Base-by-base conservation (phyloP, 1,284 basidiomycete genomes). In the Ceratobasidium sp. region DNA sequence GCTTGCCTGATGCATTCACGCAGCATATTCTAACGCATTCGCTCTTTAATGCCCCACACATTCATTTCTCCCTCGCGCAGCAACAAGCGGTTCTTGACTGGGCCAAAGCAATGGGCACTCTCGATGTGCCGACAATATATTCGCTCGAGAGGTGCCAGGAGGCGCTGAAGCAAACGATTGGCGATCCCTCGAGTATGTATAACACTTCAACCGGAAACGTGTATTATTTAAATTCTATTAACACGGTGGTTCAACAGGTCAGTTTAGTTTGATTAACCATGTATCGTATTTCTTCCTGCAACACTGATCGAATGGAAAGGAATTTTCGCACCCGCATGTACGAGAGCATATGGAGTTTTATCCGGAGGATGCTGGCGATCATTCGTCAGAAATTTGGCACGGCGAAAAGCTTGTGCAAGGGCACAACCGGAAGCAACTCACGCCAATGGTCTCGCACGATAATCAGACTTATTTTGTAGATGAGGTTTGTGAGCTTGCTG, bases 51-150 rank as follows among this genome's bases (percentile, higher is more conserved):
- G 81, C 80, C 22, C 80, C 81, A 4, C 76, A 76, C 7, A 49
- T 81, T 3, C 80, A 64, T 11, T 83, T 84, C 56, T 83, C 80
- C 5, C 69, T 80, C 43, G 52, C 61, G 34, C 82, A 84, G 64
- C 81, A 83, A 57, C 78, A 76, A 67, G 82, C 82, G 1, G 64
- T 84, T 2, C 79, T 84, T 4, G 43, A 43, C 0, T 84, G 81
- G 81, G 82, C 81, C 11, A 81, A 79, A 13, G 80, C 77, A 9
- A 56, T 84, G 25, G 81, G 82, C 0, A 81, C 80, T 13, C 22
- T 22, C 1, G 37, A 65, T 15, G 71, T 65, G 40, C 61, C 71
- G 4, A 75, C 71, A 9, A 52, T 75, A 4, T 46, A 75, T 6
- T 65, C 71, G 9, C 61, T 75, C 19, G 51, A 75, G 19, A 32